Evolutionary conservation across 352 stramenopile genomes (phyloP), one percentile per base, ranked within the genome.

Genomic region (Halophytophthora batemanensis): DNA sequence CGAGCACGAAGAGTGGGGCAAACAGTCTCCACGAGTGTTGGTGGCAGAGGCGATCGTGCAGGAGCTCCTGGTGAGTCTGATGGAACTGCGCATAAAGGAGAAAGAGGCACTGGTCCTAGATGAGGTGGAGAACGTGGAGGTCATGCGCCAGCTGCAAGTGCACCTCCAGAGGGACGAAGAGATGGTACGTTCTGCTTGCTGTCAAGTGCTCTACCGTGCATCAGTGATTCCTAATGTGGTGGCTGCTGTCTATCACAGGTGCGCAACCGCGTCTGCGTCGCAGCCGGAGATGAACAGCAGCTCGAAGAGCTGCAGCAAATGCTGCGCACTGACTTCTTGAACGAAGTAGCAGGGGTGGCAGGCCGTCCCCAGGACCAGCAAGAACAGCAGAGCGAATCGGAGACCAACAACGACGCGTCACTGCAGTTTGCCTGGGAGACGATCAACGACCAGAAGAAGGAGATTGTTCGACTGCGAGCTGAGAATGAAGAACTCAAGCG

Each of bases 371-470:
- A 73, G 48, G 64, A 64, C 38, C 58, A 57, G 6, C 18, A 18
- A 39, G 19, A 29, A 1, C 54, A 66, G 21, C 59, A 66, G 35
- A 4, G 10, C 0, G 57, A 71, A 29, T 59, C 57, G n/a, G 59
- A 66, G 22, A 57, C 70, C 8, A 64, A 65, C 42, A 76, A 74
- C 15, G 77, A 88, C 18, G 68, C 77, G 0, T 88, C 77, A 17
- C 50, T 88, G n/a, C 77, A 88, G 51, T 88, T 88, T 29, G 77
- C 74, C 7, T 88, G 74, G 74, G 77, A 88, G 25, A 88, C 77
- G 21, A 86, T 88, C 34, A 68, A 86, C 31, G 77, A 82, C 28
- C 77, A 88, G 36, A 88, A 86, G 60, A 71, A 79, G 43, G 70
- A 88, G 45, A 74, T 88, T 8, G 67, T 81, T 17, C 74, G 77